These are phyloP conservation scores for Cymodocea nodosa DNA, from an alignment of 116 monocot genomes.

Conservation along the genomic window DNA sequence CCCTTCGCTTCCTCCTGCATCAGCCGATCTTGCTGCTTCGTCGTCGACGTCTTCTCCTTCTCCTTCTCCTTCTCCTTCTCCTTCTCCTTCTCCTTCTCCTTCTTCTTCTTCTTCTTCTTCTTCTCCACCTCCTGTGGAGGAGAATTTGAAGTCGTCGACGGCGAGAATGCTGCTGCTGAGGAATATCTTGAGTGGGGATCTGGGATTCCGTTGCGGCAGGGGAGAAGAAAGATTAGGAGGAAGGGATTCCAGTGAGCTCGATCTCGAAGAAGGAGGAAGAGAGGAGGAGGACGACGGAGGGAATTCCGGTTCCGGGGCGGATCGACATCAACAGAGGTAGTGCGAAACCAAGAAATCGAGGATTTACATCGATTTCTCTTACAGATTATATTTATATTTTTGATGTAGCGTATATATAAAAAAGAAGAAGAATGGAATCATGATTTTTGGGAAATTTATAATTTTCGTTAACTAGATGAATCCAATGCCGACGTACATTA, in stretches of 20 bases:
- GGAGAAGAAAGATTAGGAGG: background rate
- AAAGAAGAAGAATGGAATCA: too few relatives aligned
- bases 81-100: background rate
- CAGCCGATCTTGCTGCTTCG: background rate
- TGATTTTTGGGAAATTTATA: too few relatives aligned
- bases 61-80: background rate
- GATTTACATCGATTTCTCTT: too few relatives aligned
- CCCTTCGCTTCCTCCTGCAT: background rate
- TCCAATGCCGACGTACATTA: too few relatives aligned
- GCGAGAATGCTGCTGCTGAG: slow-evolving; percentile 7
- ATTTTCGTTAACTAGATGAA: too few relatives aligned
- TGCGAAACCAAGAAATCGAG: too few relatives aligned
- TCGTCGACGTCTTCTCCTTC: background rate
- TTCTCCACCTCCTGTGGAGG: background rate
- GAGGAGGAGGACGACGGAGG: background rate
- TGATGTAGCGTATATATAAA: too few relatives aligned
- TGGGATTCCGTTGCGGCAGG: background rate
- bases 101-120: too few relatives aligned
- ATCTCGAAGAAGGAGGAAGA: background rate
- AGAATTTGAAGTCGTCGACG: slow-evolving; percentile 9
- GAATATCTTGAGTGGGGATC: slow-evolving; percentile 9
- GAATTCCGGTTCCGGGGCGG: background rate
- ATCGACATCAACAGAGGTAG: too few relatives aligned
- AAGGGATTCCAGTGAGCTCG: too few relatives aligned
- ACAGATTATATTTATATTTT: too few relatives aligned